These are phyloP conservation scores for Gardenia jasminoides DNA, from an alignment of 257 asterid genomes.

Conservation along the genomic window DNA sequence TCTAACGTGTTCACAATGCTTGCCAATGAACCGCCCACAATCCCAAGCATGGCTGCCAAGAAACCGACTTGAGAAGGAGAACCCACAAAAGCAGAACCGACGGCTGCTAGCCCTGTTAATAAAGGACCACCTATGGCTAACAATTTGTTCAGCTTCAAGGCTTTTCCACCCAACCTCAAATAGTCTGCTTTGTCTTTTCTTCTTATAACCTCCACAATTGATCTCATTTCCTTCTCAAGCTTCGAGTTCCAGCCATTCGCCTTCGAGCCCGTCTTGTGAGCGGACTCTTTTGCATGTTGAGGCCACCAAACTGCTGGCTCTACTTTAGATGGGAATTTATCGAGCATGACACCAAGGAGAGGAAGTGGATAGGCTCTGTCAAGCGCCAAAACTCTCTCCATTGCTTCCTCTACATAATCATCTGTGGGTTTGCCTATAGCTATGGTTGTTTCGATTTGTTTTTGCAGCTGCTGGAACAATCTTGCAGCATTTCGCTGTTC, in stretches of 20 bases:
- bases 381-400: conserved; percentile 59
- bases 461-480: conserved; percentile 52
- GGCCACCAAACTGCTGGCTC: conserved; percentile 68
- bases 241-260: conserved; percentile 55
- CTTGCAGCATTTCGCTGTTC: conserved; percentile 71
- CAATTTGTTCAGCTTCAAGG: conserved; percentile 50
- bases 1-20: conserved; percentile 57
- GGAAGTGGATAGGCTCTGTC: conserved; percentile 64
- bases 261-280: conserved; percentile 17
- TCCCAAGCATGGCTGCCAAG: conserved; percentile 43
- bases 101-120: conserved; percentile 62
- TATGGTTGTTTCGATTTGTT: conserved; percentile 43
- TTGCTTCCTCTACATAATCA: conserved; percentile 43
- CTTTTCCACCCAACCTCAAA: conserved; percentile 45
- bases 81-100: conserved; percentile 39
- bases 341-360: conserved; percentile 38
- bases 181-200: conserved; percentile 53
- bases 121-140: conserved; percentile 51
- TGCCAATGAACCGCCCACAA: conserved; percentile 63
- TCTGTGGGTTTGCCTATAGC: conserved; percentile 34
- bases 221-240: conserved; percentile 56
- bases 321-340: conserved; percentile 31
- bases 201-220: conserved; percentile 27
- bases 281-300: conserved; percentile 6
- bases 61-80: conserved; percentile 22